Evolutionary conservation across 257 asterid species (phyloP), one percentile per base, ranked within the genome.

Genomic region (Datura wrightii): DNA sequence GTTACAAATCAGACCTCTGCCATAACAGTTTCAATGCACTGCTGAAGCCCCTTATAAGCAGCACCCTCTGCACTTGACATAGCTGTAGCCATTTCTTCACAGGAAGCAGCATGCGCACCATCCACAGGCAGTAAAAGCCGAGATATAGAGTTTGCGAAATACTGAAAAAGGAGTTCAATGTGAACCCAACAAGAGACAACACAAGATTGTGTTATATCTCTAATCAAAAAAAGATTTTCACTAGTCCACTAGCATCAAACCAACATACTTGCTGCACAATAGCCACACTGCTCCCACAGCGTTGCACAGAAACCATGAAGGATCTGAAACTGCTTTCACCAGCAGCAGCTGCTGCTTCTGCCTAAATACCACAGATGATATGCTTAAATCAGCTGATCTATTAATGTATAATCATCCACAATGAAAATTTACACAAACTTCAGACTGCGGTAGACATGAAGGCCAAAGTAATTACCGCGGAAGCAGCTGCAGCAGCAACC

Each of bases 271-370:
- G 99, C 93, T 95, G 99, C 85, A 95, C 97, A 87, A 94, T 97
- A 87, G 99, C 99, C 90, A 97, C 99, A 88, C 99, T 94, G 90
- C 99, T 97, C 87, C 98, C 99, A 90, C 99, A 94, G 1, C 95
- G 97, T 92, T 97, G 99, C 79, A 95, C 98, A 89, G 99, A 93
- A 86, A 95, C 99, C 99, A 95, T 95, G 89, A 97, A 97, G 80
- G 99, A 92, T 88, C 93, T 92, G 93, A 97, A 95, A 88, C 99
- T 94, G 89, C 94, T 95, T 92, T 97, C 99, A 66, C 99, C 99
- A 87, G 99, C 99, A 78, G 99, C 99, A 69, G 99, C 99, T 71
- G 99, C 98, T 78, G 99, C 97, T 93, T 97, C 99, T 41, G 99
- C 99, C 99, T 97, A 83, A 85, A 83, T 34, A 79, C 58, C 56